Base-by-base conservation (phyloP, 108 stramenopile species). In the Nitzschia sp. region DNA sequence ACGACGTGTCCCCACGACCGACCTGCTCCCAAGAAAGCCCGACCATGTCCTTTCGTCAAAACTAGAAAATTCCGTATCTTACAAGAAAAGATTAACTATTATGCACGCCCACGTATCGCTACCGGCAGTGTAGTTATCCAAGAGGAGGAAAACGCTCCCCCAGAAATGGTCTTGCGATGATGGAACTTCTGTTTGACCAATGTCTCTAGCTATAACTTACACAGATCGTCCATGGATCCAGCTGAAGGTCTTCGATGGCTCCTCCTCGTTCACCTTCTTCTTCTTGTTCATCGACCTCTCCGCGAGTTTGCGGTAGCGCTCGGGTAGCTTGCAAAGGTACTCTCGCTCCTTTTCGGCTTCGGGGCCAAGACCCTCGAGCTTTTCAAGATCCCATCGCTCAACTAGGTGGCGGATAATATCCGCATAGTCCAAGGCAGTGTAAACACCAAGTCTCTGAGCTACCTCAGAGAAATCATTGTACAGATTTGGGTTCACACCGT, bases 371-470 rank as follows among this genome's bases (percentile, higher is more conserved):
- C 95, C 92, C 6, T 88, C 89, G 59, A 93, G 54, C 46, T 92
- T 62, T 59, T 87, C 91, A 65, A 96, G 72, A 76, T 91, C 88
- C 95, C 95, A 96, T 59, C 73, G 66, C 11, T 85, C 51, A 51
- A 93, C 87, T 54, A 96, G 65, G 85, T 93, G 90, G 31, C 91
- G 71, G 59, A 96, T 79, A 59, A 96, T 96, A n/a, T 96, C 91
- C 2, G 95, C 95, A 67, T 96, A 96, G 70, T 96, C 95, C n/a
- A 96, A 59, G 25, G 95, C 95, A 26, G 95, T 96, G 76, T 96
- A 96, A 8, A 96, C 95, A 28, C 85, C 92, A 18, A 92, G 80
- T 46, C 84, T 79, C 69, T 96, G 95, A 0, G 95, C 95, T 31
- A 92, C 85, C 8, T 71, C 68, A 0, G 87, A 83, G 68, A 96